Base-by-base conservation (phyloP, 768 basidiomycete species). In the Austroboletus eburneus region DNA sequence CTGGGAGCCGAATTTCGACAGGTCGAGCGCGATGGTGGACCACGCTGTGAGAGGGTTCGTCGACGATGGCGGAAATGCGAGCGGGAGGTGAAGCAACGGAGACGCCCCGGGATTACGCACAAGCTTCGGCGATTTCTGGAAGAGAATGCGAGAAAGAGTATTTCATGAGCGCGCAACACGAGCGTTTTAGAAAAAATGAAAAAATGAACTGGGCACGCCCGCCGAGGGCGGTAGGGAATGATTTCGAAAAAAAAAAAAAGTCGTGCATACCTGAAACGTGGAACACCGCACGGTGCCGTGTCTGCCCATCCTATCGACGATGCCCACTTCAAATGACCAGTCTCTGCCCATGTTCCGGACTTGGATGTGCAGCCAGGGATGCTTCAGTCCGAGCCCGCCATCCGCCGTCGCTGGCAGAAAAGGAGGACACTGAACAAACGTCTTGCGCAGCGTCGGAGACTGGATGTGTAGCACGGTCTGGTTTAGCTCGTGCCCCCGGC, bases 381-480 rank as follows among this genome's bases (percentile, higher is more conserved):
- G 83, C 57, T 76, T 81, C 43, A 90, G 59, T 14, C 80, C 81
- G 38, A 89, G 67, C 24, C 69, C 72, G 45, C 47, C 38, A 55
- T 43, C 37, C 25, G 32, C 16, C 32, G n/a, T n/a, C n/a, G n/a
- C n/a, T n/a, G n/a, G n/a, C n/a, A n/a, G n/a, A n/a, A n/a, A 50
- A 18, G 75, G 70, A 14, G 87, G 87, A 54, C 75, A 81, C 8
- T 77, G 80, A 29, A 91, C 76, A 57, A 74, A 90, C 0, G 87
- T 85, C 42, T 71, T 81, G 42, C 68, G 74, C 27, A 88, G 56
- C 12, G 82, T 83, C 21, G 88, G 87, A 5, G 86, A 88, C 57
- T 91, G 88, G 39, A 91, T 74, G 51, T 91, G 87, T 13, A 91
- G 73, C 2, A 88, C 85, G 1, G 80, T 83, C 61, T 88, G 85